Conservation (phyloP, 108 stramenopile genomes). For the Cyclotella sp. region DNA sequence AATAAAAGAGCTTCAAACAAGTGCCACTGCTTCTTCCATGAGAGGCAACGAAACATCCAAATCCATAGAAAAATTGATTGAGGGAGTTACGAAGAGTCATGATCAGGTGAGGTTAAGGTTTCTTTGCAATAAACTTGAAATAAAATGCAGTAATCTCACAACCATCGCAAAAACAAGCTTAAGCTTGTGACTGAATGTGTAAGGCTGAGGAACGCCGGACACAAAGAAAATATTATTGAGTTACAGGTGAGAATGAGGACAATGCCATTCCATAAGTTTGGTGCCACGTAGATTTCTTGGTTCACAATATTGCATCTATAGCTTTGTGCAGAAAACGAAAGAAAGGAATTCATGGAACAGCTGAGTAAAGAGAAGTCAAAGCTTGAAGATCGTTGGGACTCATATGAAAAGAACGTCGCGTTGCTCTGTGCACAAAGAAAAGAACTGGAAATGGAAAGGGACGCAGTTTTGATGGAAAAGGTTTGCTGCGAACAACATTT, state of each 20-base stretch:
- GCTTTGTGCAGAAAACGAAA: constrained; percentile 36
- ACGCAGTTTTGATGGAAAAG: constrained; percentile 5
- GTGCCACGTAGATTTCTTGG: not conserved
- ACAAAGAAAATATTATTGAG: constrained; percentile 10
- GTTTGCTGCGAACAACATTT: not conserved
- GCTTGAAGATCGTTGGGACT: constrained; percentile 16
- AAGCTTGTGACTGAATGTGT: constrained; percentile 16
- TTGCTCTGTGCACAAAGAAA: constrained; percentile 12
- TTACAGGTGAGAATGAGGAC: constrained; percentile 26
- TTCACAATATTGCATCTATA: not conserved
- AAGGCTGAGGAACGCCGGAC: constrained; percentile 12
- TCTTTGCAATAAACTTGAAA: not conserved
- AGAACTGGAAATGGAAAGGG: constrained; percentile 21
- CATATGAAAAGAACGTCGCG: constrained; percentile 18
- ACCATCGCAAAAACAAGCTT: constrained; percentile 12
- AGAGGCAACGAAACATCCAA: constrained; percentile 10
- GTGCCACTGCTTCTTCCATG: not conserved
- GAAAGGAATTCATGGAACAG: constrained; percentile 14
- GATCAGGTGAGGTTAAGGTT: constrained; percentile 1
- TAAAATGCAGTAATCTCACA: not conserved
- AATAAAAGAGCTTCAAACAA: constrained; percentile 23
- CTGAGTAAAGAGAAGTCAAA: constrained; percentile 24
- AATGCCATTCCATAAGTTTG: not conserved
- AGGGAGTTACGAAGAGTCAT: constrained; percentile 19
- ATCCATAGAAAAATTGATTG: constrained; percentile 14